Base-by-base conservation (phyloP, 2,329 filamentous ascomycete genomes). In the Hypoxylon sp. region DNA sequence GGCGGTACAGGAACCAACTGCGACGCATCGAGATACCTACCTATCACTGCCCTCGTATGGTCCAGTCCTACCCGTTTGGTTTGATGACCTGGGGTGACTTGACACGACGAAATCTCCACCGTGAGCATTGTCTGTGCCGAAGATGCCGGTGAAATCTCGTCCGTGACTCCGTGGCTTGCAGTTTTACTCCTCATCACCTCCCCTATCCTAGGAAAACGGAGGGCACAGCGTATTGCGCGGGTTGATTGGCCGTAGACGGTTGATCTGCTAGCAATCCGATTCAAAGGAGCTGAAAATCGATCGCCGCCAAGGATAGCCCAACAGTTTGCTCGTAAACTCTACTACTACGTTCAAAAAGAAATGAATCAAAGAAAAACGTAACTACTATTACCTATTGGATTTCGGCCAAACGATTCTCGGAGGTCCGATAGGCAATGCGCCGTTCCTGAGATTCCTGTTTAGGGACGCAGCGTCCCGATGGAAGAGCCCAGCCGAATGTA, bases 121-220 rank as follows among this genome's bases (percentile, higher is more conserved):
- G 57, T 51, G 17, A 64, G 45, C 60, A 55, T 62, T 45, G 49
- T 65, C 61, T 55, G 53, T 71, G 68, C 70, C 66, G 68, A 71
- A 72, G 61, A 65, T 67, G 70, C 70, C 68, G 68, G 66, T 59
- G 68, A 61, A 63, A 63, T 71, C 46, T 66, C 9, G 63, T 64
- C 62, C 49, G 62, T 66, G 56, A 65, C 60, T 66, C 60, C 60
- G 70, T 71, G 63, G 70, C 70, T 67, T 69, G 65, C 65, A 67
- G 45, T 56, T 68, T 36, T 55, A 28, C 46, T 67, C 56, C 57
- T 67, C 64, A 41, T 63, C 63, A 41, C 66, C 60, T 61, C 64
- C 53, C 70, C 34, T 72, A 63, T 46, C 63, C 58, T 58, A 50
- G 58, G 49, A 64, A 43, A 50, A 48, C 56, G 52, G 46, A 64